Conservation (phyloP, 139 green algal species). For the Chlamydomonas schloesseri region DNA sequence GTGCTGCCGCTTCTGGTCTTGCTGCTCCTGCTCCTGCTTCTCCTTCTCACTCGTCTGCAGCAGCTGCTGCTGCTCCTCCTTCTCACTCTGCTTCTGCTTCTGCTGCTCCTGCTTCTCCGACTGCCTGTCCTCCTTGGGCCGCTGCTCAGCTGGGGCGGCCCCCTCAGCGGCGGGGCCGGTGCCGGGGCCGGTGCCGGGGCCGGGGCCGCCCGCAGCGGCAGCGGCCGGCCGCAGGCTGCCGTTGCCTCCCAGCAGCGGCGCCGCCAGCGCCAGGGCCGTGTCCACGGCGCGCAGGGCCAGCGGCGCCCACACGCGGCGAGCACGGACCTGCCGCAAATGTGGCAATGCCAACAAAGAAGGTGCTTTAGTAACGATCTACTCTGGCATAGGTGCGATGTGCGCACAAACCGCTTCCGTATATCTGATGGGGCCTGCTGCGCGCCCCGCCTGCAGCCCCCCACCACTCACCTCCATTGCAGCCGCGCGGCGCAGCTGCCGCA, state of each 20-base stretch:
- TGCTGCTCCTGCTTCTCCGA: neutral
- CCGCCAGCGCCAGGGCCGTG: neutral
- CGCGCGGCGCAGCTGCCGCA: slow-evolving; percentile 11
- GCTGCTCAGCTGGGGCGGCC: too few relatives aligned
- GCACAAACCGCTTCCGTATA: too few relatives aligned
- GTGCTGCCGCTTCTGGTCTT: neutral
- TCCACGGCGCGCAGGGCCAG: slow-evolving; percentile 12
- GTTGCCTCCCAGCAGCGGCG: slow-evolving; percentile 5
- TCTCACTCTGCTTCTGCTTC: too few relatives aligned
- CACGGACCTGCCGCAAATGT: neutral
- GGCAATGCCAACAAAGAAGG: too few relatives aligned
- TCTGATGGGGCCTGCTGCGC: too few relatives aligned
- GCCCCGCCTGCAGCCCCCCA: neutral
- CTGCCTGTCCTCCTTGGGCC: neutral
- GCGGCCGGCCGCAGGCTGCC: too few relatives aligned
- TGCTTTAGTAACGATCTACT: too few relatives aligned
- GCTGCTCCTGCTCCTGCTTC: neutral
- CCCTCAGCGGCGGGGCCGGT: too few relatives aligned
- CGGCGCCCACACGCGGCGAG: slow-evolving; percentile 21
- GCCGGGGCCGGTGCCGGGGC: too few relatives aligned
- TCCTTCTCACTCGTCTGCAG: neutral
- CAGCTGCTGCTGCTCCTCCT: too few relatives aligned
- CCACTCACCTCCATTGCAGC: neutral
- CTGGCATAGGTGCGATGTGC: too few relatives aligned
- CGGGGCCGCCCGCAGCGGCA: too few relatives aligned